A percentile compares a stretch with the other conserved stretches of the same genome.
phyloP scores from a whole-genome alignment of 2,329 filamentous ascomycete genomes.

The Ambrosiella cleistominuta region DNA sequence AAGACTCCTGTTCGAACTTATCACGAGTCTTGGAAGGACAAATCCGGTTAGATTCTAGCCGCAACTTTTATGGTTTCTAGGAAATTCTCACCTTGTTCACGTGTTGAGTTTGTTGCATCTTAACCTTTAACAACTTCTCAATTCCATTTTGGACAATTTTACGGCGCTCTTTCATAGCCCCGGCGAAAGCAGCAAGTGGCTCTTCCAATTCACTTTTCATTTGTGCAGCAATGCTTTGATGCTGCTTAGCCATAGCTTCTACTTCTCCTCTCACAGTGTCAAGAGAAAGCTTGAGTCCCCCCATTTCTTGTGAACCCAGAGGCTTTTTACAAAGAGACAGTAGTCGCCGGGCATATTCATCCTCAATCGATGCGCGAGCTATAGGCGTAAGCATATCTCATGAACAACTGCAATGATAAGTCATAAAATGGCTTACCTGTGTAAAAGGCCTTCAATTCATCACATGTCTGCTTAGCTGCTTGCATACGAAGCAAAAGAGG shows the following conservation, averaged over 20 bases:
- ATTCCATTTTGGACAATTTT: conserved; percentile 93
- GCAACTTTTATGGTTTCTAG: not conserved
- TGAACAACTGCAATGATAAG: not conserved
- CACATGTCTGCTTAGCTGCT: conserved; percentile 80
- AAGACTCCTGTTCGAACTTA: conserved; percentile 89
- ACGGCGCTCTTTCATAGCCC: conserved; percentile 85
- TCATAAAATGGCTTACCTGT: conserved; percentile 35
- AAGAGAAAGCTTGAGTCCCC: conserved; percentile 65
- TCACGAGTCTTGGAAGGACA: conserved; percentile 50
- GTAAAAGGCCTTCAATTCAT: conserved; percentile 88
- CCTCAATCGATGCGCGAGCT: conserved; percentile 76
- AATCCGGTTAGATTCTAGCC: not conserved
- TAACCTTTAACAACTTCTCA: conserved; percentile 84
- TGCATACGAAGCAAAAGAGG: conserved; percentile 91
- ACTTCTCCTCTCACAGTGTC: conserved; percentile 80
- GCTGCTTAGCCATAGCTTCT: conserved; percentile 85
- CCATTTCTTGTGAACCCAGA: conserved; percentile 71
- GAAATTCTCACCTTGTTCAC: conserved; percentile 67
- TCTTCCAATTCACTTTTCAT: conserved; percentile 97
- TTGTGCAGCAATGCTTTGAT: conserved; percentile 74
- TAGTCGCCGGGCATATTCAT: conserved; percentile 86
- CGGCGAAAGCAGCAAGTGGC: conserved; percentile 75
- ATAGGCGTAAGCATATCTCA: not conserved
- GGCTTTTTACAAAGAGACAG: conserved; percentile 73
- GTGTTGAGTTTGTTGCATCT: conserved; percentile 73